These are phyloP conservation scores for Megacollybia marginata DNA, from an alignment of 768 basidiomycete genomes.

Conservation along the genomic window DNA sequence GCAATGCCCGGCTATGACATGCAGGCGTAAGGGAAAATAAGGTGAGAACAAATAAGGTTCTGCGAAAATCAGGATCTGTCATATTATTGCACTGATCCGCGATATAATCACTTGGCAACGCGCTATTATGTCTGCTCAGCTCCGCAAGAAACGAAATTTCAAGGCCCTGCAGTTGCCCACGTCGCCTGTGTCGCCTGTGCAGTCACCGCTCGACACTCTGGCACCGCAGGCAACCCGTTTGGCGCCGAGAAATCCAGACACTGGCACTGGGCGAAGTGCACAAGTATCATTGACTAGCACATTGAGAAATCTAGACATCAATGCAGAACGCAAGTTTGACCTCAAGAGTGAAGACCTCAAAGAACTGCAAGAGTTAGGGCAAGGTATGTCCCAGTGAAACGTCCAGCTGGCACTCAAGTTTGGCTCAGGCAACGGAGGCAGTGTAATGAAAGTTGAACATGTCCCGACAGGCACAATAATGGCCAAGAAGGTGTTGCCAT, in stretches of 20 bases:
- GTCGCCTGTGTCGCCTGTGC: neutral
- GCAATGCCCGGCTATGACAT: no score
- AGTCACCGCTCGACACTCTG: neutral
- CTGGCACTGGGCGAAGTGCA: neutral
- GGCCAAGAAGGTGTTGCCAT: conserved; percentile 85
- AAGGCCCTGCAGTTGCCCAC: conserved; percentile 64
- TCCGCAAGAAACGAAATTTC: conserved; percentile 54
- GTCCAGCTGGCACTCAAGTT: no score
- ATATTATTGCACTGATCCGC: no score
- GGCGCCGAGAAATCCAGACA: conserved; percentile 22
- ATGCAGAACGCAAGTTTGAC: conserved; percentile 78
- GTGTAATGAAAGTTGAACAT: conserved; percentile 95
- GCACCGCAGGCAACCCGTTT: conserved; percentile 36
- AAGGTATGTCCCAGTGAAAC: conserved; percentile 14
- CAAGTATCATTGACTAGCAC: conserved; percentile 57
- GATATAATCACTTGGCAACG: no score
- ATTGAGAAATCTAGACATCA: conserved; percentile 82
- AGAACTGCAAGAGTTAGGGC: conserved; percentile 85
- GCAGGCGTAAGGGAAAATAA: no score
- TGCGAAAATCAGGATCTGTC: no score
- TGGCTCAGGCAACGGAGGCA: conserved; percentile 79
- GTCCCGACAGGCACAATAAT: conserved; percentile 85
- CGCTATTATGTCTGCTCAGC: neutral
- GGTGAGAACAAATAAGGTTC: no score
- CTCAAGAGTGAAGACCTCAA: conserved; percentile 85